Evolutionary conservation across 805 yeast species (phyloP).

Genomic region (Limtongozyma cylindracea): DNA sequence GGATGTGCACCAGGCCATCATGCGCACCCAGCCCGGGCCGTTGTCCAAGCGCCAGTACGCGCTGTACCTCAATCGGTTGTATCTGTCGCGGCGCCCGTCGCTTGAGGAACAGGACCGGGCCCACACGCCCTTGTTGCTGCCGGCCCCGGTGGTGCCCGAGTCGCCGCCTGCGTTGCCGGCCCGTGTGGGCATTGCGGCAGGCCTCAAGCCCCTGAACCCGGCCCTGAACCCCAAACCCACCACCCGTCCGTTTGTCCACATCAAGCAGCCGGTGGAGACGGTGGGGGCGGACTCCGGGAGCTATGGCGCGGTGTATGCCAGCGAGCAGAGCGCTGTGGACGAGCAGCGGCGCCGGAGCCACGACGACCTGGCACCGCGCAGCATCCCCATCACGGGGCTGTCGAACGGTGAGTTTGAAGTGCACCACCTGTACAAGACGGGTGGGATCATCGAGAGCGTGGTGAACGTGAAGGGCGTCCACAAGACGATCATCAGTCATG

Average conservation of each 20-base stretch:
- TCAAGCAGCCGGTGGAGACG: not conserved
- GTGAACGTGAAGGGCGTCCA: constrained; percentile 67
- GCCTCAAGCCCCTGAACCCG: not conserved
- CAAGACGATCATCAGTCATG: constrained; percentile 63
- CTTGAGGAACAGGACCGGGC: constrained; percentile 7
- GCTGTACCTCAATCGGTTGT: constrained; percentile 38
- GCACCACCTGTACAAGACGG: constrained; percentile 16
- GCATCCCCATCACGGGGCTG: too few species aligned
- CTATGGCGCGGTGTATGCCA: constrained; percentile 13
- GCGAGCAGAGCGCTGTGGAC: constrained; percentile 17
- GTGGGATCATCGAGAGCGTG: constrained; percentile 58
- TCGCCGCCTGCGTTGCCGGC: constrained; percentile 43
- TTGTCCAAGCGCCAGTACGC: constrained; percentile 44
- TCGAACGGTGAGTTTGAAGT: constrained; percentile 7
- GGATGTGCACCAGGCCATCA: constrained; percentile 73
- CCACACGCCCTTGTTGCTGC: constrained; percentile 1
- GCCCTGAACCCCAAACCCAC: too few species aligned
- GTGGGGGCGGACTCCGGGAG: constrained; percentile 1
- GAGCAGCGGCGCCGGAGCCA: too few species aligned
- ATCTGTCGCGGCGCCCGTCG: constrained; percentile 18
- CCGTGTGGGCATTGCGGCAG: constrained; percentile 30
- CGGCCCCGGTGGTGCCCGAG: constrained; percentile 23
- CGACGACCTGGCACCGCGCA: too few species aligned
- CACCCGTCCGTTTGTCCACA: too few species aligned
- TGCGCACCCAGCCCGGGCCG: constrained; percentile 56